Evolutionary conservation across 78 protist genomes (phyloP), one percentile per base, ranked within the genome.

Genomic region (Isochrysis galbana): DNA sequence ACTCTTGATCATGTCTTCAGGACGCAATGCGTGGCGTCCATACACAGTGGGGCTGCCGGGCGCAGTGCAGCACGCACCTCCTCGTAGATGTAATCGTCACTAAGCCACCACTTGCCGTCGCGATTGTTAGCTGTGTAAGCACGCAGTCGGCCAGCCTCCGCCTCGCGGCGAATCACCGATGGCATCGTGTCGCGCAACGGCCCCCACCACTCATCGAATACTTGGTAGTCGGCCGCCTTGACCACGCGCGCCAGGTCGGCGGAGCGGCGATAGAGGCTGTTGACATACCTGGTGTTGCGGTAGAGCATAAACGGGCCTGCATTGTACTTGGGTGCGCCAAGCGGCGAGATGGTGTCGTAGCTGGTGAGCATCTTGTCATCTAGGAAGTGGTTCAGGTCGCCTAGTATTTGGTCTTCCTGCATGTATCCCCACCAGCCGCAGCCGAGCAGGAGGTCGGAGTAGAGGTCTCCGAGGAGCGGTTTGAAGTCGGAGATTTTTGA

Each of bases 131-230:
- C 29, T 41, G 41, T 3, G 84, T 77, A 77, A 19, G 84, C 45
- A 1, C 84, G 84, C 29, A 77, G 32, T 0, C 84, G 84, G 84
- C 84, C 84, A 1, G 45, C 84, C 29, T 3, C 23, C 0, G 47
- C 47, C 84, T 36, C 84, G 47, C 84, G 84, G 34, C 4, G 47
- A 46, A 77, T 39, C 32, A 77, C 84, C 26, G 44, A 4, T 32
- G 84, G 84, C 84, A 77, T 77, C 36, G 14, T 41, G 46, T 77
- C 84, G 47, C n/a, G 2, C 32, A 77, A 46, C 44, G 3, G 7
- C 48, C 84, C 84, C 84, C 84, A 77, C 84, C 84, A 77, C 84
- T 77, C 84, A 17, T 77, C 84, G 46, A 77, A 77, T 14, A 26
- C 84, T 32, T 22, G 21, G 84, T 77, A 77, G 47, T 1, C 47